Evolutionary conservation across 108 stramenopile genomes (phyloP).

Genomic region (Cyclotella choctawhatcheeana): DNA sequence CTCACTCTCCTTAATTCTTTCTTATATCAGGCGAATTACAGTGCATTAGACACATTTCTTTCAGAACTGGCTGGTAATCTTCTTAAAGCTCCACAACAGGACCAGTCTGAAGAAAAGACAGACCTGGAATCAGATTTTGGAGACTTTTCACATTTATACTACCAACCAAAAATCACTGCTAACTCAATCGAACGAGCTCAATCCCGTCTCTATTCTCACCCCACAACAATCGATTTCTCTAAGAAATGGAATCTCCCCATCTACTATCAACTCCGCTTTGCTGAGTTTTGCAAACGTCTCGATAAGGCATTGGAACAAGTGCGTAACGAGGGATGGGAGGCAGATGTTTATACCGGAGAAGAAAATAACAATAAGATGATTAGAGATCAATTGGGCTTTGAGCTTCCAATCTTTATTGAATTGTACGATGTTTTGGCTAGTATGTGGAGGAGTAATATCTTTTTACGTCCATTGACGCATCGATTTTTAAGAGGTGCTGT

Average conservation of each 20-base stretch:
- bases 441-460: constrained; percentile 75
- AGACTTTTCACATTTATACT: constrained; percentile 63
- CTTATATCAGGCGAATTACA: constrained; percentile 62
- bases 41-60: constrained; percentile 78
- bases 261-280: constrained; percentile 90
- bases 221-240: constrained; percentile 85
- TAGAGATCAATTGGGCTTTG: constrained; percentile 66
- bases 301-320: constrained; percentile 74
- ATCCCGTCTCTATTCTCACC: constrained; percentile 75
- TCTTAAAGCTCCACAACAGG: constrained; percentile 26
- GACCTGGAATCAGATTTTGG: constrained; percentile 9
- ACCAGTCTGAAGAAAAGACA: constrained; percentile 3
- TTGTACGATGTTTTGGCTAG: constrained; percentile 68
- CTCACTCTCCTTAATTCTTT: not conserved
- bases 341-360: constrained; percentile 76
- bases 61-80: constrained; percentile 67
- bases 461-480: constrained; percentile 74
- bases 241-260: constrained; percentile 90
- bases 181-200: constrained; percentile 65
- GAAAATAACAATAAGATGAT: constrained; percentile 32
- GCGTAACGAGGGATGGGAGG: constrained; percentile 72
- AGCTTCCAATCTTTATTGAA: constrained; percentile 83
- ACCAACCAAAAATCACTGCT: constrained; percentile 49
- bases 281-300: constrained; percentile 80
- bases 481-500: constrained; percentile 81